Conservation (phyloP, 345 rosid genomes). For the Gossypium rotundifolium region DNA sequence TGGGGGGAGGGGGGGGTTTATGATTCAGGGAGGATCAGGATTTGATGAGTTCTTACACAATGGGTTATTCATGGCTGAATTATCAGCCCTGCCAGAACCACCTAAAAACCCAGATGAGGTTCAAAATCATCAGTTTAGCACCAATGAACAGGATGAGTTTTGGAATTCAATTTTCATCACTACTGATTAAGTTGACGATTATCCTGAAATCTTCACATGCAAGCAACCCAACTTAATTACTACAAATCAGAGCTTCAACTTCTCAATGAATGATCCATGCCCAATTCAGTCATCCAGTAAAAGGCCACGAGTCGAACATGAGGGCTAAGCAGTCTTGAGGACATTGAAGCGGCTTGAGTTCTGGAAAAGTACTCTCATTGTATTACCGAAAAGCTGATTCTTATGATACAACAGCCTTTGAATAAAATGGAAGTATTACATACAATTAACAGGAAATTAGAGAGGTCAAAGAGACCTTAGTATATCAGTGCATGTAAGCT, state of each 20-base stretch:
- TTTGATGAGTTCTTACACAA: background rate
- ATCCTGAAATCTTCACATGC: background rate
- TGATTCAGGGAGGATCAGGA: slow-evolving; percentile 2
- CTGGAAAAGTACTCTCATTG: slow-evolving; percentile 8
- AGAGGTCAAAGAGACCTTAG: background rate
- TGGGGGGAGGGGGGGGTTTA: too few species aligned
- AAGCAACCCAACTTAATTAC: background rate
- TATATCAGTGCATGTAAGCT: background rate
- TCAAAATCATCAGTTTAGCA: background rate
- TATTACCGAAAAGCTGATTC: background rate
- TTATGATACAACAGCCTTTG: background rate
- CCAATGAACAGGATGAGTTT: slow-evolving; percentile 3
- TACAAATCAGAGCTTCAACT: background rate
- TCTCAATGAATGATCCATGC: background rate
- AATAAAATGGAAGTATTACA: background rate
- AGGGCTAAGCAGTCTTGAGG: background rate
- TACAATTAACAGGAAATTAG: background rate
- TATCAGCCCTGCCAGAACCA: background rate
- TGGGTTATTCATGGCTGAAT: background rate
- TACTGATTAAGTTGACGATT: background rate
- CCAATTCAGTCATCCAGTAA: slow-evolving; percentile 9
- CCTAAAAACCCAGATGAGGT: background rate
- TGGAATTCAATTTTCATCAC: background rate
- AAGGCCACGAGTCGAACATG: background rate
- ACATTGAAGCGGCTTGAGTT: background rate